Evolutionary conservation across 768 basidiomycete species (phyloP), one percentile per base, ranked within the genome.

Genomic region (Suillus decipiens): DNA sequence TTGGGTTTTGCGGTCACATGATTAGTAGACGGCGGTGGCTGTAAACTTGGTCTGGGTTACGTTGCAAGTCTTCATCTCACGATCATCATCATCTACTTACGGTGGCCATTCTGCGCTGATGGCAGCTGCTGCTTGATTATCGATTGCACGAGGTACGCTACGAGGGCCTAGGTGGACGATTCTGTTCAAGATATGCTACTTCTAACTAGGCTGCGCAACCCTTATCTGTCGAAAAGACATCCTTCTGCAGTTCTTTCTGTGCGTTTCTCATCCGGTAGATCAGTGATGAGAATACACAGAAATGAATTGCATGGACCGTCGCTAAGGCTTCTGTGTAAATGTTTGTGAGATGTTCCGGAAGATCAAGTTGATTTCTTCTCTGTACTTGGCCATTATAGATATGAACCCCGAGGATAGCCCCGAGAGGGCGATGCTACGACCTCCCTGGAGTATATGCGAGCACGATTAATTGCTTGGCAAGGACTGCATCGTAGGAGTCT

Each of bases 1-100:
- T 70, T 66, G 62, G 51, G 61, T 69, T 69, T 71, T 47, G 61
- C 45, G 69, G 37, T 36, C 62, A 65, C 41, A 64, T 76, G 70
- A 75, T 71, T 28, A 28, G 71, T 71, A 76, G 71, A 64, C 45
- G 60, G 66, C 9, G 61, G 73, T 74, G 74, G 73, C 73, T 75
- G 74, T 73, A 68, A 64, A 56, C 43, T 78, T 24, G 8, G 50
- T 17, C 34, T 37, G 11, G 22, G 54, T 31, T 53, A 53, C 51
- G 51, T 34, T 7, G 33, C 51, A 53, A 19, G 31, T 33, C 31
- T 33, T 12, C 36, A 37, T 56, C 55, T 57, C 56, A 57, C 39
- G 24, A 11, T 41, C 56, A 41, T 57, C 37, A 39, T 17, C 31
- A 41, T 31, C 50, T 51, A 51, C 28, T 28, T 51, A 28, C 50